Conservation (phyloP, 768 basidiomycete species). For the Pleurotus sapidus region DNA sequence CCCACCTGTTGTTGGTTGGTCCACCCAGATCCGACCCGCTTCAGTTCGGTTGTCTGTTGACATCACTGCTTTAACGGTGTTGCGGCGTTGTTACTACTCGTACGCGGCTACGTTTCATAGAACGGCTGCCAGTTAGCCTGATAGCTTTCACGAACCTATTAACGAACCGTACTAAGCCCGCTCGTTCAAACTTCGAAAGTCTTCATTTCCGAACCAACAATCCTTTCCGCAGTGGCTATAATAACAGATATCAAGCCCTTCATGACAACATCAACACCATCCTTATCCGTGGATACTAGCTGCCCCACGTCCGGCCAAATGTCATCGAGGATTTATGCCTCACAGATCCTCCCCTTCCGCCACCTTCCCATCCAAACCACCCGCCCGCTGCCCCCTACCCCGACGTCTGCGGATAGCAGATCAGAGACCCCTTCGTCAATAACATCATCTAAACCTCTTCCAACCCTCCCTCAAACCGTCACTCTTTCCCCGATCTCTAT, state of each 20-base stretch:
- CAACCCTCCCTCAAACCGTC: background rate
- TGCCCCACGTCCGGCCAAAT: background rate
- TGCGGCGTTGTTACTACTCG: background rate
- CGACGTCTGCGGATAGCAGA: background rate
- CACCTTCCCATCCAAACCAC: background rate
- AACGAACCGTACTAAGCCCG: conserved; percentile 7
- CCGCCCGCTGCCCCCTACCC: conserved; percentile 1
- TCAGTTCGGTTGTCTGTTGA: conserved; percentile 1
- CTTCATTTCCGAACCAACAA: too few species aligned
- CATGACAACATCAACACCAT: background rate
- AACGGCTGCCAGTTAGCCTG: conserved; percentile 5
- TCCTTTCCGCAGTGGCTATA: too few species aligned
- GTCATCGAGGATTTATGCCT: conserved; percentile 3
- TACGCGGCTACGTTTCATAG: conserved; percentile 5
- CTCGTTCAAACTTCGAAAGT: background rate
- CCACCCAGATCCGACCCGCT: conserved; percentile 2
- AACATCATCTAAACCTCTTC: conserved; percentile 2
- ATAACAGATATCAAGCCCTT: background rate
- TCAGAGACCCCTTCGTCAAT: background rate
- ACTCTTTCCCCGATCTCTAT: background rate
- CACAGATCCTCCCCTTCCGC: conserved; percentile 3
- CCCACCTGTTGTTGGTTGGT: conserved; percentile 1
- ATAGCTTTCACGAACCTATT: conserved; percentile 4
- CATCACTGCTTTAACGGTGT: conserved; percentile 1
- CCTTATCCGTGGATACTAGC: background rate